Evolutionary conservation across 1,284 basidiomycete species (phyloP), one percentile per base, ranked within the genome.

Genomic region (Phylloporus sp.): DNA sequence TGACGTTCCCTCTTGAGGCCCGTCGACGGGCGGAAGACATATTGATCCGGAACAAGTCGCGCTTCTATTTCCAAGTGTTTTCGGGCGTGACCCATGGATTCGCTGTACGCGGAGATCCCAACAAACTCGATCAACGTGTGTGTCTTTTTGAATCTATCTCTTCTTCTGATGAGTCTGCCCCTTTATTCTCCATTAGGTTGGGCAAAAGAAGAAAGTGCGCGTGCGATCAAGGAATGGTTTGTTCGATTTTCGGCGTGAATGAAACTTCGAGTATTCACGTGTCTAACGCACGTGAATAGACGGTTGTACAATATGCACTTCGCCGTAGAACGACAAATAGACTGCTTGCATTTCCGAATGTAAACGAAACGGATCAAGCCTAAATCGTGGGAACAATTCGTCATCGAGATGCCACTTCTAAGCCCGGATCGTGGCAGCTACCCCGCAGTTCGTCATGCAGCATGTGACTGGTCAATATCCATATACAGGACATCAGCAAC

Each of bases 151-250:
- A 7, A 47, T 47, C n/a, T n/a, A 17, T 47, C 5, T 10, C 45
- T 47, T 43, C 23, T 47, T 3, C 2, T 47, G 52, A 15, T 53
- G 52, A 53, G 25, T 27, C 52, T 17, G 10, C 37, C 37, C 14
- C 14, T 37, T 37, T 37, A 37, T 53, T 29, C 25, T 29, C 7
- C 52, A 6, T 25, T 59, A 89, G 86, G 85, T n/a, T 89, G 86
- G 86, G 86, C 86, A 12, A 88, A 88, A 74, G 87, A 89, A 68
- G 85, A 89, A 70, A 84, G 85, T 39, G 87, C 87, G 1, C 75
- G 81, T 19, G 82, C 83, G 19, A 81, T 87, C 47, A 74, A 80
- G 8, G 74, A 71, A 2, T 88, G 86, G 85, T 87, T 88, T 71
- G 71, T 74, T 39, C 77, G 83, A 43, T 88, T 85, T 11, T 53